Evolutionary conservation across 2,329 filamentous ascomycete species (phyloP), one percentile per base, ranked within the genome.

Genomic region (Fusarium dimerum): DNA sequence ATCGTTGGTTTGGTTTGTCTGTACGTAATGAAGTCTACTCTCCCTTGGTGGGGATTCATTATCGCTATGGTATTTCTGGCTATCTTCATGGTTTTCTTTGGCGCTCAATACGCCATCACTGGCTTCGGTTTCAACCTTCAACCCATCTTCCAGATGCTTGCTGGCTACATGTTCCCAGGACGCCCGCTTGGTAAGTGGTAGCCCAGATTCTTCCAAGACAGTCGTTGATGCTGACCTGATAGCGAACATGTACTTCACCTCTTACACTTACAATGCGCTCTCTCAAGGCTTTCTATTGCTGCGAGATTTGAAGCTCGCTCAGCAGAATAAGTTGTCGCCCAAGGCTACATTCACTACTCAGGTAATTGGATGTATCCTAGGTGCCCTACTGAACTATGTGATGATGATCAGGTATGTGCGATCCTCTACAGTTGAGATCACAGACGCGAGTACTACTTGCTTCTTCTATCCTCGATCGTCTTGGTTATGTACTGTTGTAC

Each of bases 11-110:
- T 59, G 12, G 5, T 43, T 3, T 47, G 40, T 2, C 10, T 59
- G 12, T 72, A 77, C 36, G 26, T 48, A 2, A 51, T 57, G 43
- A 52, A 61, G 20, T 62, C 61, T 0, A 67, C 65, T 7, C 57
- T 66, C 1, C 64, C 63, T 0, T 66, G 60, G 68, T 78, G 73
- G 73, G 76, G 69, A 0, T 77, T 77, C 34, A 45, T 78, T 9
- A 54, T 77, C 39, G 60, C 73, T 3, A 65, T 69, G 12, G 7
- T 72, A 2, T 55, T 78, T 2, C 66, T 70, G 18, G 63, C 64
- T 43, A 18, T 73, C 9, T 68, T 73, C 4, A 64, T 73, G 6
- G 56, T 76, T 11, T 72, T 77, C 52, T 74, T 72, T n/a, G 74
- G 72, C 5, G 68, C 72, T 2, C 57, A 59, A 4, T 44, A 45